Evolutionary conservation across 768 basidiomycete genomes (phyloP).

Genomic region (Stropharia rugosoannulata): DNA sequence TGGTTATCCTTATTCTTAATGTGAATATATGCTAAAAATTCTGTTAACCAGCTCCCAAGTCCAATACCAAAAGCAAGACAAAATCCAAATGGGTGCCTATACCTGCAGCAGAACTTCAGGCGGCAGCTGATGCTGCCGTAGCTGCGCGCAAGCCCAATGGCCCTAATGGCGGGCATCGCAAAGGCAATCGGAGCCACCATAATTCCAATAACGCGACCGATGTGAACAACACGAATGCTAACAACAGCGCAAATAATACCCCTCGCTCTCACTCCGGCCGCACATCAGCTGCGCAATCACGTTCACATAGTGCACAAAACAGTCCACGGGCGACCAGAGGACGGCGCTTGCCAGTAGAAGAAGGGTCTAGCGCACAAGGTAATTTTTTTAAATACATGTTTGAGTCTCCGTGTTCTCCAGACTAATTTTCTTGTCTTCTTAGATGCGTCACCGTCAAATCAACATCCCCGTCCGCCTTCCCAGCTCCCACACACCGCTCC

Average conservation of each 20-base stretch:
- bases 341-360: slow-evolving; percentile 1
- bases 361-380: background rate
- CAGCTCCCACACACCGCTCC: background rate
- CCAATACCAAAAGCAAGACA: slow-evolving; percentile 12
- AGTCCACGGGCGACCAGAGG: background rate
- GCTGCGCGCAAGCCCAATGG: slow-evolving; percentile 1
- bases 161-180: slow-evolving; percentile 2
- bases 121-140: slow-evolving; percentile 15
- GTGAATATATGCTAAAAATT: background rate
- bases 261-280: slow-evolving; percentile 24
- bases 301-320: slow-evolving; percentile 36
- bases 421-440: background rate
- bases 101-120: slow-evolving; percentile 21
- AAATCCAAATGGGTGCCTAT: slow-evolving; percentile 24
- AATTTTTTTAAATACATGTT: background rate
- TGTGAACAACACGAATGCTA: background rate
- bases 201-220: background rate
- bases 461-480: background rate
- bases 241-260: slow-evolving; percentile 13
- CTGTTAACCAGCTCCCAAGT: background rate
- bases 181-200: background rate
- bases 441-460: background rate
- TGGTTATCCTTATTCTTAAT: no score
- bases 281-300: slow-evolving; percentile 28
- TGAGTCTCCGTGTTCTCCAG: background rate